Evolutionary conservation across 2,329 filamentous ascomycete species (phyloP).

Genomic region (Metarhizium album): DNA sequence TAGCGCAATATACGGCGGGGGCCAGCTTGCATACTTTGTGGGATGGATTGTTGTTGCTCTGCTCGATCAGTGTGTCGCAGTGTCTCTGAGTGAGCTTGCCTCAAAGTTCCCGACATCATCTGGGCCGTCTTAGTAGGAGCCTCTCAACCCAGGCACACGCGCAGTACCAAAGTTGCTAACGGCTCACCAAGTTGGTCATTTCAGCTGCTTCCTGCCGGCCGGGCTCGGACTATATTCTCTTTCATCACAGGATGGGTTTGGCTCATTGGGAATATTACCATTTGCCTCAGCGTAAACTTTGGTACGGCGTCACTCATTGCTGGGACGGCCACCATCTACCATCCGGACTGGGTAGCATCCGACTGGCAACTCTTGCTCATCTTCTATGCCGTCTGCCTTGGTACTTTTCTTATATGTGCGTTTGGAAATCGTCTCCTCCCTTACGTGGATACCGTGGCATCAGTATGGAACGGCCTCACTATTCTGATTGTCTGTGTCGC

Average conservation of each 20-base stretch:
- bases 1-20: constrained; percentile 5
- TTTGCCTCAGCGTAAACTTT: constrained; percentile 56
- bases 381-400: constrained; percentile 48
- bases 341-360: constrained; percentile 7
- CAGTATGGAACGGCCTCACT: constrained; percentile 41
- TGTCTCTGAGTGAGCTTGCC: constrained; percentile 7
- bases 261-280: constrained; percentile 63
- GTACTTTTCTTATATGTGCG: constrained; percentile 32
- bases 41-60: constrained; percentile 8
- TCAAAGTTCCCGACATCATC: constrained; percentile 8
- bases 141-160: constrained; percentile 15
- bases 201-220: too few relatives aligned
- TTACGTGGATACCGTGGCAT: constrained; percentile 46
- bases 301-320: constrained; percentile 43
- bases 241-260: constrained; percentile 65
- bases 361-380: constrained; percentile 50
- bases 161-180: too few relatives aligned
- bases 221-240: constrained; percentile 18
- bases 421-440: constrained; percentile 48
- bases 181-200: too few relatives aligned
- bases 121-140: constrained; percentile 10
- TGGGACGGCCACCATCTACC: constrained; percentile 5
- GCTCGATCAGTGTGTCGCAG: constrained; percentile 4
- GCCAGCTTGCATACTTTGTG: constrained; percentile 4
- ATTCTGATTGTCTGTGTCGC: constrained; percentile 48